Percentiles rank a stretch among this genome's conserved stretches.
Conservation (phyloP, 192 early-diverging fungal genomes). For the Backusella tarrabulga region DNA sequence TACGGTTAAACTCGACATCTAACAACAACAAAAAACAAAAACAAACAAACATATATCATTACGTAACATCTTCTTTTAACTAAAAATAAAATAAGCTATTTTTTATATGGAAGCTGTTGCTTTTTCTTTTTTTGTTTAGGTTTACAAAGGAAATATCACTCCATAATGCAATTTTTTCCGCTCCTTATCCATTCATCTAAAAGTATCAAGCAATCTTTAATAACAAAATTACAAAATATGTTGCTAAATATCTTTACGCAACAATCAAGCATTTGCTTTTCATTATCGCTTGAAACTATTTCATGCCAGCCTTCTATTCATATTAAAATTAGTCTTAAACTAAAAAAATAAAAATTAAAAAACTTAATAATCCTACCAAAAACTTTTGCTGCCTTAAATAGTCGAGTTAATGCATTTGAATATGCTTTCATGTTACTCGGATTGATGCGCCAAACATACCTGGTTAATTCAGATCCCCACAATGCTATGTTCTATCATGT, state of each 20-base stretch:
- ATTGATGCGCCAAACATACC: background rate
- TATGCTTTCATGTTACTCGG: constrained; percentile 1
- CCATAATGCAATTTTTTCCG: background rate
- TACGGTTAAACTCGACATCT: constrained; percentile 32
- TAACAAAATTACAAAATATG: constrained; percentile 11
- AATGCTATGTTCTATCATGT: background rate
- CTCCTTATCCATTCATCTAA: constrained; percentile 17
- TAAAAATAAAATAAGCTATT: background rate
- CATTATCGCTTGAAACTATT: background rate
- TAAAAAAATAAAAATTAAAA: background rate
- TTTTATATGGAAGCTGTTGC: background rate
- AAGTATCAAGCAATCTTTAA: constrained; percentile 5
- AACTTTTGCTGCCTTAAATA: constrained; percentile 3
- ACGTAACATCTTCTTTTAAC: background rate
- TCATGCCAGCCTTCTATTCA: background rate
- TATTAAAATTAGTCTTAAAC: background rate
- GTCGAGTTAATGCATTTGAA: background rate
- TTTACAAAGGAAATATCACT: background rate
- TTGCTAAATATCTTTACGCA: background rate
- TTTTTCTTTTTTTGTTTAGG: background rate
- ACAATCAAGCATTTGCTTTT: background rate
- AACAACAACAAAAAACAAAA: background rate
- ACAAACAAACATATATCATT: background rate
- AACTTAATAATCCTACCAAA: background rate
- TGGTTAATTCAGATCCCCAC: background rate